phyloP scores from a whole-genome alignment of 2,329 filamentous ascomycete genomes.

The Pseudocercospora macadamiae region DNA sequence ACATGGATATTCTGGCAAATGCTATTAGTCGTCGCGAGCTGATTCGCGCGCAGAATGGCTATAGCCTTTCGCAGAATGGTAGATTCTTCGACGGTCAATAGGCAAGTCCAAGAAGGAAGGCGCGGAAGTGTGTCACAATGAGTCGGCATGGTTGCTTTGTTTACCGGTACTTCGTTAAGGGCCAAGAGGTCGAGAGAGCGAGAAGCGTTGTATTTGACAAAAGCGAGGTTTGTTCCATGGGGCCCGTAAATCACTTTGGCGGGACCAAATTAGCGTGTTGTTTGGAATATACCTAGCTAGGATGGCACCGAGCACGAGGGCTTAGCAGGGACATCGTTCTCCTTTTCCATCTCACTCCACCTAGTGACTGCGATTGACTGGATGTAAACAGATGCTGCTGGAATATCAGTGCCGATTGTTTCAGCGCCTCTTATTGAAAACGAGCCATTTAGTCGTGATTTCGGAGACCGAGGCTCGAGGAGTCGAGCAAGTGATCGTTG shows the following conservation, averaged over 20 bases:
- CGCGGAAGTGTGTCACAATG: neutral
- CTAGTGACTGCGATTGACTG: neutral
- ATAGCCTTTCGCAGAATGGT: neutral
- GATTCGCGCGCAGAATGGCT: neutral
- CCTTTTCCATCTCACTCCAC: neutral
- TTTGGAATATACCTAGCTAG: conserved; percentile 9
- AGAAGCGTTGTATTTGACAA: too few species aligned
- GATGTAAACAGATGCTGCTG: neutral
- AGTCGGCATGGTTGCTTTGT: neutral
- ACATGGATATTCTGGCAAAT: conserved; percentile 13
- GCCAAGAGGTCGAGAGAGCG: neutral
- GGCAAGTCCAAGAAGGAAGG: conserved; percentile 1
- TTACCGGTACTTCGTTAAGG: neutral
- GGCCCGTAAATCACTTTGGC: neutral
- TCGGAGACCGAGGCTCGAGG: too few species aligned
- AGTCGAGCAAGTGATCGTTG: neutral
- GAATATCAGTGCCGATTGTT: neutral
- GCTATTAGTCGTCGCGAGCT: neutral
- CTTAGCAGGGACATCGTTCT: conserved; percentile 4
- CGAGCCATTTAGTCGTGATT: too few species aligned
- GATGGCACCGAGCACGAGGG: conserved; percentile 6
- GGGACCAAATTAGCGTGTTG: neutral
- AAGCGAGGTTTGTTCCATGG: neutral
- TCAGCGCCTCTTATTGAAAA: too few species aligned
- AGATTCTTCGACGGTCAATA: neutral